Evolutionary conservation across 140 eudicot genomes (phyloP).

Genomic region (Flaveria floridana): DNA sequence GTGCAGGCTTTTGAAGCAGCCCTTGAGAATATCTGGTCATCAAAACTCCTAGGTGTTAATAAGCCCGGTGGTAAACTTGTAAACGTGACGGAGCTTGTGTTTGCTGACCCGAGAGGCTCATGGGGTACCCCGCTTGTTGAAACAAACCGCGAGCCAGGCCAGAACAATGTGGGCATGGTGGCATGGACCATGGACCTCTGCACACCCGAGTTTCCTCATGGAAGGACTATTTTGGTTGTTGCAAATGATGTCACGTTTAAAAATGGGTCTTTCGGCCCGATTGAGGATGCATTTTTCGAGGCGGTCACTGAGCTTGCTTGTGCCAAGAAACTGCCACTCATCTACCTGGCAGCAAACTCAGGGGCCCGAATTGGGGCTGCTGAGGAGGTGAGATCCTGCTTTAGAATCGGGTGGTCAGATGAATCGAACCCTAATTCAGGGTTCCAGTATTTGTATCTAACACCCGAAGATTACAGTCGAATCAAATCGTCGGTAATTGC

Average conservation of each 20-base stretch:
- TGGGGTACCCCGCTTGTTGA: constrained; percentile 80
- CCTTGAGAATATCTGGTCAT: constrained; percentile 70
- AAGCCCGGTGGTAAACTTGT: constrained; percentile 53
- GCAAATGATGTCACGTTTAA: constrained; percentile 86
- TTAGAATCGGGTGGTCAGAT: constrained; percentile 94
- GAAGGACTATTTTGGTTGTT: constrained; percentile 73
- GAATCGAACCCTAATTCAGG: constrained; percentile 86
- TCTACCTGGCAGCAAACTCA: constrained; percentile 94
- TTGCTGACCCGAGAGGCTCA: constrained; percentile 62
- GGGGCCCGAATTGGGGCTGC: constrained; percentile 98
- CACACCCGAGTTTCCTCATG: constrained; percentile 93
- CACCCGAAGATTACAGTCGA: constrained; percentile 69
- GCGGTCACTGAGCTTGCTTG: constrained; percentile 91
- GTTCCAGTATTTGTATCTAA: constrained; percentile 80
- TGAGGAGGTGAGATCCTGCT: constrained; percentile 94
- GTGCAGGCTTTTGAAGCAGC: constrained; percentile 88
- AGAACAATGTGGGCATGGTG: constrained; percentile 93
- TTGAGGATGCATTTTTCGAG: constrained; percentile 88
- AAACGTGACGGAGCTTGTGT: constrained; percentile 59
- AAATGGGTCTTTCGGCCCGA: constrained; percentile 96
- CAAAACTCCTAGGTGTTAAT: constrained; percentile 31
- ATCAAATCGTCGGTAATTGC: constrained; percentile 82
- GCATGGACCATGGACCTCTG: constrained; percentile 93
- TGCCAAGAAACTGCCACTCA: constrained; percentile 70
- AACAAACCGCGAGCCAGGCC: constrained; percentile 69